These are phyloP conservation scores for Scheffersomyces quercinus DNA, from an alignment of 1,139 yeast genomes.

Conservation along the genomic window DNA sequence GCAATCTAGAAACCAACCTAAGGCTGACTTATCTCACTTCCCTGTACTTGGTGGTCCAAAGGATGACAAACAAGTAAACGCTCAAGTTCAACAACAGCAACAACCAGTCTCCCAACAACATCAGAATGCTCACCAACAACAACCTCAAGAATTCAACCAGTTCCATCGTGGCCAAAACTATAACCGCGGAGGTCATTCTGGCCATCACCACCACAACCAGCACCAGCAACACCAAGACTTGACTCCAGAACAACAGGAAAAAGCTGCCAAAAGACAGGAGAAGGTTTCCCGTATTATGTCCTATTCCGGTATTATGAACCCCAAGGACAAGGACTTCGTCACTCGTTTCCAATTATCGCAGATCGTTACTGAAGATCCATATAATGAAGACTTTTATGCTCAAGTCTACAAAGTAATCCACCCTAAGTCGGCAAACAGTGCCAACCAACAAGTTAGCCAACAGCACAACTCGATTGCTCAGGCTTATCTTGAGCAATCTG, in stretches of 20 bases:
- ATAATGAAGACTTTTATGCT: conserved; percentile 93
- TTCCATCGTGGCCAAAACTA: conserved; percentile 9
- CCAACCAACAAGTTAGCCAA: conserved; percentile 45
- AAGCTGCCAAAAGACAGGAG: conserved; percentile 69
- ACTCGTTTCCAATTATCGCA: conserved; percentile 93
- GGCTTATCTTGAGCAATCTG: conserved; percentile 92
- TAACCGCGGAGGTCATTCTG: conserved; percentile 1
- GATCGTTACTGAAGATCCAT: conserved; percentile 95
- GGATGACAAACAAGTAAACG: conserved; percentile 18
- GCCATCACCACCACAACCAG: conserved; percentile 12
- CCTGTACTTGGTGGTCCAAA: conserved; percentile 51
- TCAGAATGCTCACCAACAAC: conserved; percentile 6
- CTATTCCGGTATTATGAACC: conserved; percentile 93
- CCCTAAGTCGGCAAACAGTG: conserved; percentile 50
- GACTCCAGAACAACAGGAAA: conserved; percentile 51
- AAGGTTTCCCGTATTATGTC: conserved; percentile 78
- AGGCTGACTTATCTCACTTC: conserved; percentile 47
- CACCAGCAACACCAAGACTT: conserved; percentile 38
- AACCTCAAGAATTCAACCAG: conserved; percentile 20
- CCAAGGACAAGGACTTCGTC: conserved; percentile 93
- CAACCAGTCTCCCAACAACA: conserved; percentile 15
- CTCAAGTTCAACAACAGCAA: conserved; percentile 14
- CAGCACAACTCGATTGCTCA: conserved; percentile 76
- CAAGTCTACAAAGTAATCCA: conserved; percentile 90
- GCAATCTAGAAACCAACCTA: conserved; percentile 6